Conservation (phyloP, 2,329 filamentous ascomycete genomes). For the Fusarium sp. region DNA sequence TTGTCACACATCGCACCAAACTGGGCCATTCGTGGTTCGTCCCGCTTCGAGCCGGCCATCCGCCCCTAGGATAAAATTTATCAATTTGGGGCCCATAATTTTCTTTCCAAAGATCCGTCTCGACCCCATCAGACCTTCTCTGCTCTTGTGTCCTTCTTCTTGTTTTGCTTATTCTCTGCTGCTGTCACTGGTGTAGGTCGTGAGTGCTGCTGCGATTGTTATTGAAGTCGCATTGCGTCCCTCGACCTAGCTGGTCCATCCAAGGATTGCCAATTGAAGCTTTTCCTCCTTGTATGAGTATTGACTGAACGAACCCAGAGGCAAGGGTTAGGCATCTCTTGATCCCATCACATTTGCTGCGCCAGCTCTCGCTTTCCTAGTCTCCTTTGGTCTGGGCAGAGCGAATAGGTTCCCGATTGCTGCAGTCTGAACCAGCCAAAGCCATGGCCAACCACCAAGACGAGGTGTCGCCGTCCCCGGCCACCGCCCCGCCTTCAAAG, state of each 20-base stretch:
- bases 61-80: slow-evolving; percentile 35
- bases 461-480: slow-evolving; percentile 32
- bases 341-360: slow-evolving; percentile 3
- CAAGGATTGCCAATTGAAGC: slow-evolving; percentile 2
- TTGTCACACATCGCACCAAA: slow-evolving; percentile 22
- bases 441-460: slow-evolving; percentile 38
- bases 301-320: background rate
- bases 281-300: background rate
- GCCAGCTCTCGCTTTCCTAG: background rate
- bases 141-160: slow-evolving; percentile 18
- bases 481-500: slow-evolving; percentile 35
- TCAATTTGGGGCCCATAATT: slow-evolving; percentile 41
- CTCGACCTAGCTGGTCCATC: slow-evolving; percentile 11
- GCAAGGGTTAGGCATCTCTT: background rate
- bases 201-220: slow-evolving; percentile 3
- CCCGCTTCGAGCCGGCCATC: slow-evolving; percentile 42
- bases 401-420: background rate
- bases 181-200: slow-evolving; percentile 26
- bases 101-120: slow-evolving; percentile 29
- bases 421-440: slow-evolving; percentile 21
- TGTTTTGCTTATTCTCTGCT: slow-evolving; percentile 30
- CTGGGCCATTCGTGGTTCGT: slow-evolving; percentile 37
- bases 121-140: slow-evolving; percentile 30
- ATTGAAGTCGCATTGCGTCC: slow-evolving; percentile 10
- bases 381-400: background rate